Conservation (phyloP, 139 green algal species). For the Chlorella sp. region DNA sequence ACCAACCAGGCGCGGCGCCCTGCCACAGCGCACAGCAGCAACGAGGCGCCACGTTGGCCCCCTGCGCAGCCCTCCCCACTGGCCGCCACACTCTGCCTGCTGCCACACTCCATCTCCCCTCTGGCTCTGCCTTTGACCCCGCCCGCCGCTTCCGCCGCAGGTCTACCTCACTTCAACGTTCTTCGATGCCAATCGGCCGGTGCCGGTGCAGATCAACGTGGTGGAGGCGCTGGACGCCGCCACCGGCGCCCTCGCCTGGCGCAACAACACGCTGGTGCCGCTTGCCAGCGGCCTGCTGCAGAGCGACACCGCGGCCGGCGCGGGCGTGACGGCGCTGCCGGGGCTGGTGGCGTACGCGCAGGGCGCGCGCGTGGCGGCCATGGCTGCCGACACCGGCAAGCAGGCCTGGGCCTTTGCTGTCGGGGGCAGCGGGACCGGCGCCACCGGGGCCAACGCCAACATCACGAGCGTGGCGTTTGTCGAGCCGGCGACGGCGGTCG, state of each 20-base stretch:
- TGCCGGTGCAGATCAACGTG: constrained; percentile 3
- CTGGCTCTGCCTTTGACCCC: too few relatives aligned
- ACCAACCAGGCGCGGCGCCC: too few relatives aligned
- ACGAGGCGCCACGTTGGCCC: too few relatives aligned
- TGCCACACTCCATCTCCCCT: too few relatives aligned
- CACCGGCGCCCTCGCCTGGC: constrained; percentile 2
- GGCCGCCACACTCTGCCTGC: too few relatives aligned
- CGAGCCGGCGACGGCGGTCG: background rate
- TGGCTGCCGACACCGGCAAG: background rate
- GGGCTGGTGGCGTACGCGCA: constrained; percentile 10
- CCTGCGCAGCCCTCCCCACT: too few relatives aligned
- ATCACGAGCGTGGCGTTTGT: constrained; percentile 8
- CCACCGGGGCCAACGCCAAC: background rate
- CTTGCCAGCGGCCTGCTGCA: background rate
- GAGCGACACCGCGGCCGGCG: background rate
- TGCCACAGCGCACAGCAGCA: too few relatives aligned
- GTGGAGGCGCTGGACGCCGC: constrained; percentile 8
- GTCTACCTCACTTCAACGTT: constrained; percentile 26
- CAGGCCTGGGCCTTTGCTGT: constrained; percentile 13
- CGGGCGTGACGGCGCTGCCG: constrained; percentile 9
- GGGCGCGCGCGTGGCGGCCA: background rate
- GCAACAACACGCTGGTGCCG: constrained; percentile 12
- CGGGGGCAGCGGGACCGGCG: background rate
- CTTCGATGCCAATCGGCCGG: background rate
- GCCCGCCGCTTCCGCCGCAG: too few relatives aligned